phyloP scores from a whole-genome alignment of 2,329 filamentous ascomycete genomes.

The Penicillium thymicola region DNA sequence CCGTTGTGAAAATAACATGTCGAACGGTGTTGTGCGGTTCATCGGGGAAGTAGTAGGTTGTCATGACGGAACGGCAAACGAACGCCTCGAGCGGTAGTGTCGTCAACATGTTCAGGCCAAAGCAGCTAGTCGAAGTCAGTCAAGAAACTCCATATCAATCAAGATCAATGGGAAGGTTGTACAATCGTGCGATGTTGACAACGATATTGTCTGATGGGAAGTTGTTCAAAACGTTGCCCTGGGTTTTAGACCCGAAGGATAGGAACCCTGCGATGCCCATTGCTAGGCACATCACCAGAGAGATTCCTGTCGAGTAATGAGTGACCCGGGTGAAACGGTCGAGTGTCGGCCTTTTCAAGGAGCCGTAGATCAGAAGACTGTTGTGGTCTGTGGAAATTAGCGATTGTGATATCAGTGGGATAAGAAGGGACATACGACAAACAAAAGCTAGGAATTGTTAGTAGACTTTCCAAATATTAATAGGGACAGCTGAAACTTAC shows the following conservation, averaged over 20 bases:
- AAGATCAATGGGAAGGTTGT: conserved; percentile 20
- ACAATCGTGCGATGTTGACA: conserved; percentile 89
- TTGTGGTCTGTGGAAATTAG: conserved; percentile 67
- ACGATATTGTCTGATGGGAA: conserved; percentile 86
- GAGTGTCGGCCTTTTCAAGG: conserved; percentile 86
- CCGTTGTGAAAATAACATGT: conserved; percentile 82
- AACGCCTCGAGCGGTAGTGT: conserved; percentile 95
- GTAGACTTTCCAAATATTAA: conserved; percentile 12
- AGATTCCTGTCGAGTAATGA: conserved; percentile 86
- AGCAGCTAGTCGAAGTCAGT: conserved; percentile 56
- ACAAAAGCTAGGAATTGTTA: conserved; percentile 57
- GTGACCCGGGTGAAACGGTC: conserved; percentile 92
- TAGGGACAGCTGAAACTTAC: conserved; percentile 47
- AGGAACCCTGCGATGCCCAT: conserved; percentile 90
- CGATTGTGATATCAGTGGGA: not conserved
- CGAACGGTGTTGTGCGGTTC: conserved; percentile 78
- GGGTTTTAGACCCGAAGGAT: conserved; percentile 84
- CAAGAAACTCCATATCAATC: not conserved
- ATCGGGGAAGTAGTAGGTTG: conserved; percentile 71
- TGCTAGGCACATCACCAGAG: conserved; percentile 83
- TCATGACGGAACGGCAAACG: conserved; percentile 95
- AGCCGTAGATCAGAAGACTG: conserved; percentile 94
- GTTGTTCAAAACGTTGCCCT: conserved; percentile 97
- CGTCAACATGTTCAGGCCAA: conserved; percentile 98
- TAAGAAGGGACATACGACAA: conserved; percentile 51